These are phyloP conservation scores for Cercospora sp. DNA, from an alignment of 2,329 filamentous ascomycete genomes.

Conservation along the genomic window DNA sequence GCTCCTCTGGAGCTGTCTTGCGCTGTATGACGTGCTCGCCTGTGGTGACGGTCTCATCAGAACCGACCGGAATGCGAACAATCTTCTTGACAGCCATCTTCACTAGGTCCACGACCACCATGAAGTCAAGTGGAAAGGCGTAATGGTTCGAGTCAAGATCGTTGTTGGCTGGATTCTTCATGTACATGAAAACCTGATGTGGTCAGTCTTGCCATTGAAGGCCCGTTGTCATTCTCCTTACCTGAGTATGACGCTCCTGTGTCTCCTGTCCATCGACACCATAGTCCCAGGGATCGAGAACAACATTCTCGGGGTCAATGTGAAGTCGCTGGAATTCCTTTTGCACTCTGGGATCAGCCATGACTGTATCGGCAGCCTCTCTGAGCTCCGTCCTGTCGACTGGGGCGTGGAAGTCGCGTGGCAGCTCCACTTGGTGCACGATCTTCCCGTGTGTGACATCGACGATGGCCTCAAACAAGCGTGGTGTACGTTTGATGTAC, in stretches of 20 bases:
- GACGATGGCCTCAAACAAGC: too few species aligned
- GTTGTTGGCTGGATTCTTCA: neutral
- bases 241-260: too few species aligned
- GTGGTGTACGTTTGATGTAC: too few species aligned
- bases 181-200: neutral
- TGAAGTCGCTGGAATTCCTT: too few species aligned
- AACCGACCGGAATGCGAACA: neutral
- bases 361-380: neutral
- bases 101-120: neutral
- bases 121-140: neutral
- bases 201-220: too few species aligned
- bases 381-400: neutral
- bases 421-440: neutral
- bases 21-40: neutral
- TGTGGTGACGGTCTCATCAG: neutral
- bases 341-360: too few species aligned
- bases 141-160: neutral
- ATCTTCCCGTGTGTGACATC: neutral
- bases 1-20: neutral
- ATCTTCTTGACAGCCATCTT: neutral
- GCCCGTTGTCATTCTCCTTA: too few species aligned
- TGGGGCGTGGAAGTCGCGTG: neutral
- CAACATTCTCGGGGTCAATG: too few species aligned
- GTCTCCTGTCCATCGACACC: too few species aligned
- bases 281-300: too few species aligned